These are phyloP conservation scores for Ganoderma lucidum DNA, from an alignment of 1,284 basidiomycete species.

Conservation along the genomic window DNA sequence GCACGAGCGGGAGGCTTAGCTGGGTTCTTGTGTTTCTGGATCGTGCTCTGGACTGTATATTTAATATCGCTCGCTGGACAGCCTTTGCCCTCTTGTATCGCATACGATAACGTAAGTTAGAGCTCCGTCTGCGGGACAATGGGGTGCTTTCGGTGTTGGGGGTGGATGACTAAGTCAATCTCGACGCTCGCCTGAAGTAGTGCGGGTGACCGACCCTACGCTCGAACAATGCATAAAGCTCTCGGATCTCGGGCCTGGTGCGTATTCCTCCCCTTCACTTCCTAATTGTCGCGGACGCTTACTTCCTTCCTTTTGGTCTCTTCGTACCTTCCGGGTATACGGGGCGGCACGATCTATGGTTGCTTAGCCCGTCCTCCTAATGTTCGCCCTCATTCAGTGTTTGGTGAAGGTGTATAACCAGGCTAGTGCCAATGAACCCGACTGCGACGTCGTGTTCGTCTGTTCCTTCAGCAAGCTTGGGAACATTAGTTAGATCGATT, in stretches of 20 bases:
- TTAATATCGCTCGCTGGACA: not conserved
- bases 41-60: not conserved
- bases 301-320: not conserved
- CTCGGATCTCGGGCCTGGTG: not conserved
- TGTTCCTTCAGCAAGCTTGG: conserved; percentile 13
- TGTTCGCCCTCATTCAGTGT: not conserved
- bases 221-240: not conserved
- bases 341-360: not conserved
- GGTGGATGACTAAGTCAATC: not conserved
- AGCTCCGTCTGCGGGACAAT: not conserved
- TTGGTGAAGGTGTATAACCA: conserved; percentile 31
- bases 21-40: not conserved
- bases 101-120: not conserved
- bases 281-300: not conserved
- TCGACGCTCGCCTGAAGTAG: not conserved
- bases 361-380: not conserved
- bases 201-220: not conserved
- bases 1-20: not conserved
- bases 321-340: not conserved
- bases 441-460: conserved; percentile 12
- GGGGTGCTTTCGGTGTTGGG: not conserved
- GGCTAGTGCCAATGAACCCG: conserved; percentile 17
- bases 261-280: not conserved
- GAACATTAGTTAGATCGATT: not conserved
- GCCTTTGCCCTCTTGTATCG: not conserved